A percentile compares a stretch with the other conserved stretches of the same genome.
These are phyloP conservation scores for Lotmaria passim DNA, from an alignment of 208 protist genomes.

Conservation along the genomic window DNA sequence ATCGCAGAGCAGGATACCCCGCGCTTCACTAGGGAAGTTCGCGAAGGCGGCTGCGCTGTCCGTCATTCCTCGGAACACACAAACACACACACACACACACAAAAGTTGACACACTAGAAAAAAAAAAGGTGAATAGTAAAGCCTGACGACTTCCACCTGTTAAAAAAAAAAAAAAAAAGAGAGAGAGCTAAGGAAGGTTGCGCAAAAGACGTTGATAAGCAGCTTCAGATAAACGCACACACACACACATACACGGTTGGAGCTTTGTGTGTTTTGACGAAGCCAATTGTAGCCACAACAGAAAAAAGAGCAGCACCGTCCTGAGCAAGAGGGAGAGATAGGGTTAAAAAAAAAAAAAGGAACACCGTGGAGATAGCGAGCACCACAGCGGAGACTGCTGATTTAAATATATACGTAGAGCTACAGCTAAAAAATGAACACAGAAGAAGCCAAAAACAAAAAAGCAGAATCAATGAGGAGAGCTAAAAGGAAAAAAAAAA, in stretches of 20 bases:
- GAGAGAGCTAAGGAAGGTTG: too few species aligned
- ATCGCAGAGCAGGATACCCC: constrained; percentile 51
- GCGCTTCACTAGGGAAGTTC: constrained; percentile 41
- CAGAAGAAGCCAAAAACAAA: not conserved
- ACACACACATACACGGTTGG: not conserved
- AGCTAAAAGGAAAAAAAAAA: too few species aligned
- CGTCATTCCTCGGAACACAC: not conserved
- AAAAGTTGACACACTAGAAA: not conserved
- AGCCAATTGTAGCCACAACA: too few species aligned
- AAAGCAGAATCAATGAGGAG: too few species aligned
- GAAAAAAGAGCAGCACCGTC: not conserved
- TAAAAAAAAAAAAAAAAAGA: not conserved
- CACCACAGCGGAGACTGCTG: too few species aligned
- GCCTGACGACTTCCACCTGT: not conserved
- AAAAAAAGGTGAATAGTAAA: not conserved
- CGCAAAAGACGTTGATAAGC: too few species aligned
- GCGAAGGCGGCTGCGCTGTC: constrained; percentile 41
- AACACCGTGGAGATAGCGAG: too few species aligned
- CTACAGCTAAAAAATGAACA: too few species aligned
- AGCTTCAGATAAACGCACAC: too few species aligned
- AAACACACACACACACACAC: constrained; percentile 4
- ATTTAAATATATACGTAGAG: too few species aligned
- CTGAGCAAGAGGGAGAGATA: not conserved
- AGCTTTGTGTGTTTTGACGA: too few species aligned
- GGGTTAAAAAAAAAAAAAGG: not conserved